phyloP scores from a whole-genome alignment of 257 asterid species.

The Gentiana dahurica region DNA sequence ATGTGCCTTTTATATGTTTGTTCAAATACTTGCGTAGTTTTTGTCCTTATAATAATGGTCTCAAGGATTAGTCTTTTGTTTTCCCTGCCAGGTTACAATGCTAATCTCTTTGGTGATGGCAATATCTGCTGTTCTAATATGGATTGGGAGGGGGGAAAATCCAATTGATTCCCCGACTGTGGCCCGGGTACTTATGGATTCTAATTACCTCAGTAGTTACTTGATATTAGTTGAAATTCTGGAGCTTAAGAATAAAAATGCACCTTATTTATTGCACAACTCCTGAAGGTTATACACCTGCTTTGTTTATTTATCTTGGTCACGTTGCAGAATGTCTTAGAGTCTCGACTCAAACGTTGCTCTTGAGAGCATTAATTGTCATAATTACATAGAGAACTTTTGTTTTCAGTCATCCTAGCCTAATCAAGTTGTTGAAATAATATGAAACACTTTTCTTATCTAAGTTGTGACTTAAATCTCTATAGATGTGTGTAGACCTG shows the following conservation, averaged over 20 bases:
- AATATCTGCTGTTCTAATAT: conserved; percentile 64
- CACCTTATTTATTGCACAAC: not conserved
- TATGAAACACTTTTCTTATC: no score
- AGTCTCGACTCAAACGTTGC: not conserved
- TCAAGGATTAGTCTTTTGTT: conserved; percentile 13
- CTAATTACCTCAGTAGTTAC: not conserved
- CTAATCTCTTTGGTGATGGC: conserved; percentile 55
- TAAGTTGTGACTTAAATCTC: no score
- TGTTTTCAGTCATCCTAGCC: no score
- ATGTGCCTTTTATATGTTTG: not conserved
- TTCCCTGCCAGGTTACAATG: conserved; percentile 49
- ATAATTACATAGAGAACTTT: no score
- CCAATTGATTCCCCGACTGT: conserved; percentile 53
- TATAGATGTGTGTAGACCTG: no score
- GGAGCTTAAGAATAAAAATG: not conserved
- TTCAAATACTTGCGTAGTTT: not conserved
- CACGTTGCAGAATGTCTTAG: not conserved
- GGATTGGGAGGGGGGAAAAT: conserved; percentile 63
- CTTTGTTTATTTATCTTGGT: not conserved
- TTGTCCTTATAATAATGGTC: conserved; percentile 5
- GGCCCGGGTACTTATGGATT: conserved; percentile 50
- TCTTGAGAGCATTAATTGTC: no score
- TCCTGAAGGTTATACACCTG: not conserved
- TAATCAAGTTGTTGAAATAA: no score
- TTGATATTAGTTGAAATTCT: not conserved